Evolutionary conservation across 2,329 filamentous ascomycete species (phyloP).

Genomic region (Verticillium nonalfalfae): DNA sequence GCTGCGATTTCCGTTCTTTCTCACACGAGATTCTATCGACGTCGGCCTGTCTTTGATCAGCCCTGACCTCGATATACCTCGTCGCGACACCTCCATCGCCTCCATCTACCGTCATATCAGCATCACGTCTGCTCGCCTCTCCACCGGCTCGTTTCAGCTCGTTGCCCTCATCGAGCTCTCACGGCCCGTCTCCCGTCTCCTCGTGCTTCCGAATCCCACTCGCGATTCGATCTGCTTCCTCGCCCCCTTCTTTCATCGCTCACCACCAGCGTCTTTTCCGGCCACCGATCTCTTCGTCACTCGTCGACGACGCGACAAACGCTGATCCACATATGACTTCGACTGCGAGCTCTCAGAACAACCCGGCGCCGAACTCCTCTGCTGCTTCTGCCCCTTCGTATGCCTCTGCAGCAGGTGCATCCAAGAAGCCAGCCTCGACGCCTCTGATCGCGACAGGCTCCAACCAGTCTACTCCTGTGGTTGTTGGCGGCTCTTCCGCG

Average conservation of each 20-base stretch:
- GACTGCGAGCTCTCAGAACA: constrained; percentile 48
- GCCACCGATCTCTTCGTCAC: neutral
- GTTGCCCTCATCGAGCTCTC: constrained; percentile 9
- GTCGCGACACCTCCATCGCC: neutral
- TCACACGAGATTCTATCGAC: constrained; percentile 4
- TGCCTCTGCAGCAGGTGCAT: constrained; percentile 59
- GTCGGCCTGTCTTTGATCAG: neutral
- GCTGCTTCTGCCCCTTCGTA: constrained; percentile 56
- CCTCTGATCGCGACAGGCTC: constrained; percentile 56
- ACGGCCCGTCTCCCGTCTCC: constrained; percentile 2
- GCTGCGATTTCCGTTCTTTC: constrained; percentile 13
- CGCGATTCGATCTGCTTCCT: constrained; percentile 19
- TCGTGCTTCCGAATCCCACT: constrained; percentile 14
- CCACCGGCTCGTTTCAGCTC: neutral
- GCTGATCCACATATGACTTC: constrained; percentile 52
- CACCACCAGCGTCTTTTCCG: neutral
- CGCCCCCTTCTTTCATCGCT: neutral
- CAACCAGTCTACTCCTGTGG: constrained; percentile 41
- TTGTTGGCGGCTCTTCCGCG: constrained; percentile 45
- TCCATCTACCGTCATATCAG: neutral
- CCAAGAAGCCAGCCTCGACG: constrained; percentile 56
- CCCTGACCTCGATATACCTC: neutral
- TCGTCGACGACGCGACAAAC: constrained; percentile 9
- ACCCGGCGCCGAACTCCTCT: constrained; percentile 49
- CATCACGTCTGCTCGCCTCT: neutral